A percentile compares a stretch with the other conserved stretches of the same genome.
phyloP scores from a whole-genome alignment of 768 basidiomycete genomes.

The Mycena pura region DNA sequence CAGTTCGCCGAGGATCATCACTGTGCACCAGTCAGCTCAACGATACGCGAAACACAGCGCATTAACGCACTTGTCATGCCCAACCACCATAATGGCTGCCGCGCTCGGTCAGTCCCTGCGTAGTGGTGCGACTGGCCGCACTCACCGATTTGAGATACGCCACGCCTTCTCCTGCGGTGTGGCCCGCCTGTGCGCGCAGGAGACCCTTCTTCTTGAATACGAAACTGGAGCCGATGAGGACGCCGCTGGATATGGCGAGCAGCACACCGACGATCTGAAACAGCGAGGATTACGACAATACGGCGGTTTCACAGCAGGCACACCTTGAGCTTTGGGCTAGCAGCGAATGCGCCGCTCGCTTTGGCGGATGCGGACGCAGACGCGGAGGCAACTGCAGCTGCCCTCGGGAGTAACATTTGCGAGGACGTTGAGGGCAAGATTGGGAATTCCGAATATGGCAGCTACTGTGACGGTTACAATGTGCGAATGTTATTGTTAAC shows the following conservation, averaged over 20 bases:
- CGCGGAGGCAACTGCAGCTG: background rate
- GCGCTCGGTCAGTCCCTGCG: slow-evolving; percentile 13
- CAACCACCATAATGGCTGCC: slow-evolving; percentile 87
- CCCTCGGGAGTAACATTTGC: slow-evolving; percentile 1
- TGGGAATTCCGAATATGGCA: slow-evolving; percentile 12
- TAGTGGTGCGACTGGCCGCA: slow-evolving; percentile 22
- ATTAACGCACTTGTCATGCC: slow-evolving; percentile 81
- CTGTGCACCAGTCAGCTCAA: slow-evolving; percentile 38
- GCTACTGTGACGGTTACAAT: too few relatives aligned
- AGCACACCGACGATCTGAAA: slow-evolving; percentile 75
- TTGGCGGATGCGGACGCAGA: background rate
- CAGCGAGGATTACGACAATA: background rate
- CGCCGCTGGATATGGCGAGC: slow-evolving; percentile 77
- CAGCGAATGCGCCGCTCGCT: background rate
- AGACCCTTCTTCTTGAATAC: slow-evolving; percentile 99
- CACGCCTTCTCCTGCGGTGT: slow-evolving; percentile 83
- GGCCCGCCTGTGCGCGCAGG: slow-evolving; percentile 80
- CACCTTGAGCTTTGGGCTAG: slow-evolving; percentile 13
- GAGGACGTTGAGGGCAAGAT: slow-evolving; percentile 4
- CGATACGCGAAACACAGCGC: background rate
- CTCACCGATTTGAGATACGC: slow-evolving; percentile 93
- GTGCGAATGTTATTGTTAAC: too few relatives aligned
- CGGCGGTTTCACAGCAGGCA: background rate
- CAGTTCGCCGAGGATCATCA: slow-evolving; percentile 92
- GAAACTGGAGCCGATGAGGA: slow-evolving; percentile 92